These are phyloP conservation scores for Metarhizium sp. DNA, from an alignment of 2,329 filamentous ascomycete genomes.

Conservation along the genomic window DNA sequence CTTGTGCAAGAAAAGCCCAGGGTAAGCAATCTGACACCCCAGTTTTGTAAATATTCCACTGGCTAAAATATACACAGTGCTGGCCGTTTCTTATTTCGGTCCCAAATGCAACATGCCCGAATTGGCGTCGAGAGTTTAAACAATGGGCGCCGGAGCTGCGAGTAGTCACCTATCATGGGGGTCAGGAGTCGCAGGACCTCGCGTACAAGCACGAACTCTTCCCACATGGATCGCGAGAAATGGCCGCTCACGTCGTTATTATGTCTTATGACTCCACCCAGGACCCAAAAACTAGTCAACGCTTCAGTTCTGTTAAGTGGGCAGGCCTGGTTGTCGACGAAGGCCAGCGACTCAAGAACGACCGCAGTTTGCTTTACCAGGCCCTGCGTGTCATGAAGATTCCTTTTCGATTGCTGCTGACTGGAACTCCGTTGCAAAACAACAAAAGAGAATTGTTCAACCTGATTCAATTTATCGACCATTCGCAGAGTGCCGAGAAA, in stretches of 20 bases:
- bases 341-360: slow-evolving; percentile 91
- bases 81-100: slow-evolving; percentile 92
- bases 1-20: slow-evolving; percentile 56
- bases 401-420: slow-evolving; percentile 78
- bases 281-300: slow-evolving; percentile 55
- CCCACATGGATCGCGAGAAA: slow-evolving; percentile 51
- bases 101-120: slow-evolving; percentile 91
- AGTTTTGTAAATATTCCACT: neutral
- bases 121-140: slow-evolving; percentile 95
- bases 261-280: slow-evolving; percentile 89
- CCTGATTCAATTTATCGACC: slow-evolving; percentile 87
- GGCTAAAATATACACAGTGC: slow-evolving; percentile 34
- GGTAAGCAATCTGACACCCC: slow-evolving; percentile 14
- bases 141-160: slow-evolving; percentile 80
- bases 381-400: slow-evolving; percentile 65
- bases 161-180: slow-evolving; percentile 89
- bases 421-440: slow-evolving; percentile 89
- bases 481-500: slow-evolving; percentile 54
- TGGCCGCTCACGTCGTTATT: slow-evolving; percentile 85
- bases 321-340: slow-evolving; percentile 86
- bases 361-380: slow-evolving; percentile 72
- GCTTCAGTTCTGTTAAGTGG: slow-evolving; percentile 71
- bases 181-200: slow-evolving; percentile 62
- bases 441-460: slow-evolving; percentile 94
- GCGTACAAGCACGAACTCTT: slow-evolving; percentile 82